Percentiles rank a stretch among this genome's conserved stretches.
Evolutionary conservation across 2,329 filamentous ascomycete genomes (phyloP).

Genomic region (Trichothecium roseum): DNA sequence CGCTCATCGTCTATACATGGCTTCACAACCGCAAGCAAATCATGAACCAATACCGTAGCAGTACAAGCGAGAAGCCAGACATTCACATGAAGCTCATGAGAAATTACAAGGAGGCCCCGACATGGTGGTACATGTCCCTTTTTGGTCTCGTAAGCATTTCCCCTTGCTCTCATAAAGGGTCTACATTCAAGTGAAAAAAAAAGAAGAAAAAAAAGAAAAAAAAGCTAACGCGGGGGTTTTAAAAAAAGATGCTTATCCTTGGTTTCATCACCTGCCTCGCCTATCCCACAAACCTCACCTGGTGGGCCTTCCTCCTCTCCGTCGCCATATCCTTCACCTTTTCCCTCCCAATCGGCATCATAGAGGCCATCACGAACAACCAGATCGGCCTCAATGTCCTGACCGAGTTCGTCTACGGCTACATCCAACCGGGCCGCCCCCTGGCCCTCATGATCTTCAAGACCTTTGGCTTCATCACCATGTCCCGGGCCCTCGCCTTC

Average conservation of each 20-base stretch:
- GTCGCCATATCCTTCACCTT: conserved; percentile 54
- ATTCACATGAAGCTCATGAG: conserved; percentile 56
- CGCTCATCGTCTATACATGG: conserved; percentile 57
- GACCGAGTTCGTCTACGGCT: conserved; percentile 65
- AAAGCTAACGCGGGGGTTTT: conserved; percentile 8
- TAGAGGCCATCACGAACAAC: conserved; percentile 60
- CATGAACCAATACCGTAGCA: conserved; percentile 50
- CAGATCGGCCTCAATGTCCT: conserved; percentile 65
- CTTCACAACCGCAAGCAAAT: conserved; percentile 59
- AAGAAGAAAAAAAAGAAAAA: background rate
- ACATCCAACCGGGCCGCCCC: conserved; percentile 63
- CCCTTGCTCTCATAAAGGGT: background rate
- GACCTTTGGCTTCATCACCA: conserved; percentile 51
- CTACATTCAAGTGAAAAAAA: background rate
- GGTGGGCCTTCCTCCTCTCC: conserved; percentile 63
- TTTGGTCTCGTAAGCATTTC: conserved; percentile 37
- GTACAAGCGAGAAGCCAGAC: conserved; percentile 49
- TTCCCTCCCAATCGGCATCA: conserved; percentile 57
- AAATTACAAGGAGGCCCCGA: conserved; percentile 51
- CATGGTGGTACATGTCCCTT: conserved; percentile 52
- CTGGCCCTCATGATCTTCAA: conserved; percentile 66
- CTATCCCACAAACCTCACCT: conserved; percentile 57
- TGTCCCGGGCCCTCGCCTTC: conserved; percentile 53
- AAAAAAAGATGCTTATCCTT: conserved; percentile 40
- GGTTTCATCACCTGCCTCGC: conserved; percentile 44